Base-by-base conservation (phyloP, 148 eudicot genomes). In the Fagopyrum tataricum region DNA sequence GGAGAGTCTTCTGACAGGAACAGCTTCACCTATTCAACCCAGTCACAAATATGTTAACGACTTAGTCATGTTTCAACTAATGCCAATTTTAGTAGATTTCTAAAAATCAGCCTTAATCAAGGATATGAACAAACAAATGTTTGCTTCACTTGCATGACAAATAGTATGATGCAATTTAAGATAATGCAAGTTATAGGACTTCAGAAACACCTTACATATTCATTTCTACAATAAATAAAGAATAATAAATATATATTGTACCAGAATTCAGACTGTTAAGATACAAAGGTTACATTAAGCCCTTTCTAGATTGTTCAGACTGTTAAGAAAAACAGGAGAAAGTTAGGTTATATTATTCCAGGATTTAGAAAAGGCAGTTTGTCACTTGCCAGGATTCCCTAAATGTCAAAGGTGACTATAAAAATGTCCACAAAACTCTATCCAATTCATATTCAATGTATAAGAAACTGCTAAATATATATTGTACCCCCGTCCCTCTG, bases 1-100 rank as follows among this genome's bases (percentile, higher is more conserved):
- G 44, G 70, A 41, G 70, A 67, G 17, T 31, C 44, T 67, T 67
- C 70, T 31, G 70, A 31, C n/a, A 67, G 44, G 8, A 41, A 67
- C n/a, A 37, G 42, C 14, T 37, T 67, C 70, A 56, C 62, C 62
- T 56, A 21, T 56, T n/a, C 26, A 56, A 56, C 12, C 62, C 62
- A 56, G 31, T 56, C 31, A 56, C 31, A 7, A 55, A 56, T 8
- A 56, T 56, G 31, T 8, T 56, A 56, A 56, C 24, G 31, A 56
- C 26, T 56, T 56, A 56, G 0, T 56, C 12, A 56, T 20, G 9
- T 21, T 20, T n/a, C 3, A 46, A 46, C 13, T 46, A 46, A 4
- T 46, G 9, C 49, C 3, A 46, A 46, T 46, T 46, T 46, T 4
- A 46, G 49, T 8, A 46, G 49, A 52, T 17, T 15, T 5, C 58